These are phyloP conservation scores for Rosa rugosa DNA, from an alignment of 306 rosid species.

Conservation along the genomic window DNA sequence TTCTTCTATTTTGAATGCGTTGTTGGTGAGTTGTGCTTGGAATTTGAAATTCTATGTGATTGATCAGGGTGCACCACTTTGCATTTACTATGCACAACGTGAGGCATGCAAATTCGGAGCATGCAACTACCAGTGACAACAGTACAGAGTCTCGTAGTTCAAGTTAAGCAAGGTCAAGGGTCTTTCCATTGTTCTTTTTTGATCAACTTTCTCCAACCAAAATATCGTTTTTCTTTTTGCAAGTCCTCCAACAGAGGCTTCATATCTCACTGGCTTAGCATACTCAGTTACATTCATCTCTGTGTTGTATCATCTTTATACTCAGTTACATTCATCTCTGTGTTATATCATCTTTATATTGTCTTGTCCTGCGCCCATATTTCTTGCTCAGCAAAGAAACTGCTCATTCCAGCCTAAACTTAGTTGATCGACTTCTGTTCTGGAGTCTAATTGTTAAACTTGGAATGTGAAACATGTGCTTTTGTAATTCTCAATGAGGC, in stretches of 20 bases:
- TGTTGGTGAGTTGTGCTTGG: constrained; percentile 14
- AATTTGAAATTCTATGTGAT: constrained; percentile 36
- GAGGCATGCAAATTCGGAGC: constrained; percentile 93
- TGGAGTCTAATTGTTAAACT: constrained; percentile 29
- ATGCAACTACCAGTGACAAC: constrained; percentile 53
- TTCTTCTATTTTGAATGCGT: constrained; percentile 1
- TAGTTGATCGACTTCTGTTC: constrained; percentile 2
- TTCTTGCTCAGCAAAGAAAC: too few relatives aligned
- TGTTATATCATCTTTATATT: too few relatives aligned
- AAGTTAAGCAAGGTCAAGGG: constrained; percentile 67
- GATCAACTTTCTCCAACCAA: constrained; percentile 53
- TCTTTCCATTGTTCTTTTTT: constrained; percentile 56
- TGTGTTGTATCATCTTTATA: constrained; percentile 66
- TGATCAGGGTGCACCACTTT: constrained; percentile 84
- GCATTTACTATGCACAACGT: constrained; percentile 82
- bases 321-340: too few relatives aligned
- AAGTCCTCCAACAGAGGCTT: constrained; percentile 65
- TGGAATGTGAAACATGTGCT: constrained; percentile 63
- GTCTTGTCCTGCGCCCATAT: too few relatives aligned
- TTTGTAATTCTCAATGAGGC: constrained; percentile 65
- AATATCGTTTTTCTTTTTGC: constrained; percentile 53
- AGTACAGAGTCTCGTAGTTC: constrained; percentile 57
- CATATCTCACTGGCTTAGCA: constrained; percentile 68
- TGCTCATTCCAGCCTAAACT: background rate
- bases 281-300: constrained; percentile 60